Percentiles rank a stretch among this genome's conserved stretches.
phyloP scores from a whole-genome alignment of 164 flowering plant species.

The Warburgia ugandensis region DNA sequence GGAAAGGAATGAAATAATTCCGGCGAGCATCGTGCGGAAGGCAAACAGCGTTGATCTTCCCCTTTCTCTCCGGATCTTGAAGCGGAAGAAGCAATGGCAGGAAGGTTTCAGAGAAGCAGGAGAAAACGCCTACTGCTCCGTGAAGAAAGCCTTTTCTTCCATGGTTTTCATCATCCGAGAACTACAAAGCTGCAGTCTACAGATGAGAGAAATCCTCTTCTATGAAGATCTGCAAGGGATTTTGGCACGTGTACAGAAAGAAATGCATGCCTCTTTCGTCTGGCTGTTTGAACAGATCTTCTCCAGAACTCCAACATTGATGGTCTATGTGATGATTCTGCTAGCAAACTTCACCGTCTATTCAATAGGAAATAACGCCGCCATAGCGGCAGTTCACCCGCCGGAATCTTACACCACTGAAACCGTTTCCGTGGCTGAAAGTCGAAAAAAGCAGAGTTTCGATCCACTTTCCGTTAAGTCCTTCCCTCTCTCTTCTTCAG shows the following conservation, averaged over 20 bases:
- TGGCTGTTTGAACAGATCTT: slow-evolving; percentile 91
- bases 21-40: slow-evolving; percentile 47
- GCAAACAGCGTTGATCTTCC: slow-evolving; percentile 76
- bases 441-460: no score
- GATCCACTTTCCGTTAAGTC: slow-evolving; percentile 25
- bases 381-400: slow-evolving; percentile 42
- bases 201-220: slow-evolving; percentile 53
- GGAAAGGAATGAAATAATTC: slow-evolving; percentile 22
- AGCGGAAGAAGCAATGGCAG: slow-evolving; percentile 53
- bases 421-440: slow-evolving; percentile 17
- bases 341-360: slow-evolving; percentile 83
- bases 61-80: slow-evolving; percentile 59
- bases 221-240: slow-evolving; percentile 65
- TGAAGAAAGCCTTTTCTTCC: slow-evolving; percentile 77
- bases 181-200: slow-evolving; percentile 66
- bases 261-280: slow-evolving; percentile 80
- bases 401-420: slow-evolving; percentile 20
- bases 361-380: slow-evolving; percentile 51
- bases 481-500: slow-evolving; percentile 24
- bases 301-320: slow-evolving; percentile 78
- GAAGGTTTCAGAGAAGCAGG: slow-evolving; percentile 48
- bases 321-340: slow-evolving; percentile 89
- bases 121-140: slow-evolving; percentile 67
- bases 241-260: slow-evolving; percentile 55
- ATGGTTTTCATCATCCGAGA: slow-evolving; percentile 92